Base-by-base conservation (phyloP, 768 basidiomycete species). In the Leccinum sublutescens region DNA sequence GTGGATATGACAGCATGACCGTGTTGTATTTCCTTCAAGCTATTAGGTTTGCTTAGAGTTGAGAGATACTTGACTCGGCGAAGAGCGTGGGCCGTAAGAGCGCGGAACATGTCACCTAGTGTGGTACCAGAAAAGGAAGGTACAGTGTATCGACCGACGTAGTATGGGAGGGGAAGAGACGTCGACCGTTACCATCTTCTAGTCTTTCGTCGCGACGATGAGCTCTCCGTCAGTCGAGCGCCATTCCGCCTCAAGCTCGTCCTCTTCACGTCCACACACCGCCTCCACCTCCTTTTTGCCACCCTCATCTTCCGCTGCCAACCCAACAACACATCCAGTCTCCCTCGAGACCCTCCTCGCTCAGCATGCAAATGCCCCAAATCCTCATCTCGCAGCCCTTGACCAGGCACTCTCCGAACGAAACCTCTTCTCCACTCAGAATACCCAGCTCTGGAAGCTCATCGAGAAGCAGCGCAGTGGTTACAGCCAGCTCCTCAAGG, bases 1-100 rank as follows among this genome's bases (percentile, higher is more conserved):
- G 94, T 86, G 1, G 91, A 93, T 55, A 96, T 95, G 63, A 95
- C 94, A 5, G 94, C 94, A 78, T 95, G 93, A 54, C 92, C 87
- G 14, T 84, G 80, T 27, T 77, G 73, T 43, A 72, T 62, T 1
- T 68, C 59, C 19, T 29, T 57, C 29, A 29, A 29, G 29, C 29
- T 29, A 43, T 43, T 5, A 43, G 50, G 8, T 6, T 52, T 47
- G 29, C 48, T 56, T 0, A 58, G 43, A 1, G 57, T 61, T 0
- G 60, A 62, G 31, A 66, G 63, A 36, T 33, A 47, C 5, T 5
- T 40, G 27, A 45, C 49, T 3, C 21, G 56, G 45, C 73, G 67
- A 52, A 52, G 40, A 15, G 48, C 33, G 33, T 34, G 12, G 33
- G 33, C 33, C 33, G 33, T 34, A 34, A 34, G 33, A 34, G 33